Evolutionary conservation across 192 early-diverging fungal species (phyloP), one percentile per base, ranked within the genome.

Genomic region (Umbelopsis ramanniana): DNA sequence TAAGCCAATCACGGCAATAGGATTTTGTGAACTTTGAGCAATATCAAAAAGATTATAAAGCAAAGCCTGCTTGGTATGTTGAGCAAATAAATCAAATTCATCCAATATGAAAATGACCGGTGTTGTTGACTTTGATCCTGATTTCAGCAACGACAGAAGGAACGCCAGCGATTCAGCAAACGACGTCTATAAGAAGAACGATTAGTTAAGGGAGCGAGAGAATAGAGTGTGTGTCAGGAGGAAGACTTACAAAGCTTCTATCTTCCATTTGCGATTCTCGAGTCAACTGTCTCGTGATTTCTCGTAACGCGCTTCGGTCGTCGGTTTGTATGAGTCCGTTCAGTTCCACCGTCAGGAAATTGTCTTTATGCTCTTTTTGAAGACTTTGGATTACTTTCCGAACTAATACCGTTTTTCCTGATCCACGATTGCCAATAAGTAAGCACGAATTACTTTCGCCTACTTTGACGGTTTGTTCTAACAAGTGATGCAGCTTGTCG

Each of bases 31-130:
- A 74, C 87, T 93, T 79, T 96, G 94, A 15, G 90, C 89, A 47
- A 93, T 85, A 74, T 98, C 97, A 82, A 99, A 94, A 24, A 99
- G 79, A 69, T 95, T 98, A 74, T 99, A 98, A 7, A 99, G 81
- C 24, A 99, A 83, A 2, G 91, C 86, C 73, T 99, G 96, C 66
- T 95, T 96, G n/a, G 93, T 88, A 69, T 97, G 95, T 67, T 92
- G 86, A 0, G 94, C 92, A 81, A 99, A 94, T 38, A 93, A 75
- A 79, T 98, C 96, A 78, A 99, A 94, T 73, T 97, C 95, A 50
- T 99, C 97, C 48, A 99, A 79, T 17, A 97, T 81, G 82, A 99
- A 93, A 21, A 99, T 76, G 5, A 98, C 82, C 1, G 94, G 94
- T 26, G 85, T 74, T 37, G 72, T 86, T 43, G 47, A 72, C 72